A percentile compares a stretch with the other conserved stretches of the same genome.
Evolutionary conservation across 495 filamentous ascomycete species (phyloP).

Genomic region (Clavariopsis aquatica): DNA sequence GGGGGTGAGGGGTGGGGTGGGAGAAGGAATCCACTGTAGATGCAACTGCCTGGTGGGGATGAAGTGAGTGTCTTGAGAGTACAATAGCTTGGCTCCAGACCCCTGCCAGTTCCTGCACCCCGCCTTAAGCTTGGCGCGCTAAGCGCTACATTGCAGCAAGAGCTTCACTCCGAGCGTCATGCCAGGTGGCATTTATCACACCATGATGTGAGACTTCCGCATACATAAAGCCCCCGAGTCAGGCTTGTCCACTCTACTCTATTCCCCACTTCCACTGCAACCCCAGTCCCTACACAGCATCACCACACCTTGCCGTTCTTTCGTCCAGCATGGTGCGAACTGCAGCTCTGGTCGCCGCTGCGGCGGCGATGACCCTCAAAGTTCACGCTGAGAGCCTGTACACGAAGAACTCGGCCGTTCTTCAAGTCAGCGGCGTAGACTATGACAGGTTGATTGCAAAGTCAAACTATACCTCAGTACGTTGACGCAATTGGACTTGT

Average conservation of each 20-base stretch:
- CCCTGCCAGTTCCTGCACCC: slow-evolving; percentile 17
- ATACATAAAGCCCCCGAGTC: slow-evolving; percentile 19
- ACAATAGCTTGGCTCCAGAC: background rate
- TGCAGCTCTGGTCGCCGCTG: slow-evolving; percentile 45
- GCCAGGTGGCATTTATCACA: slow-evolving; percentile 27
- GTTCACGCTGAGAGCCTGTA: slow-evolving; percentile 75
- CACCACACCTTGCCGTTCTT: slow-evolving; percentile 8
- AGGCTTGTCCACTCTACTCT: background rate
- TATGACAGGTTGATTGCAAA: slow-evolving; percentile 84
- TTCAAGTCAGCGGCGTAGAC: slow-evolving; percentile 79
- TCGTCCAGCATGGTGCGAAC: slow-evolving; percentile 43
- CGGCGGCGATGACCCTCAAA: slow-evolving; percentile 57
- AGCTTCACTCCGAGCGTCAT: slow-evolving; percentile 16
- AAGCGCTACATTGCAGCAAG: background rate
- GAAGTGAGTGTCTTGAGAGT: background rate
- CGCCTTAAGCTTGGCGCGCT: slow-evolving; percentile 1
- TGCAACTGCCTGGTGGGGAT: too few species aligned
- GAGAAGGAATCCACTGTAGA: too few species aligned
- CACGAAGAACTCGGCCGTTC: slow-evolving; percentile 79
- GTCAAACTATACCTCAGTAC: slow-evolving; percentile 88
- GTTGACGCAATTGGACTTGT: slow-evolving; percentile 39
- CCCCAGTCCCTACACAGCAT: slow-evolving; percentile 3
- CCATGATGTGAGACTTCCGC: slow-evolving; percentile 18
- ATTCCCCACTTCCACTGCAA: background rate
- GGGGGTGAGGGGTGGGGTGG: too few species aligned